These are phyloP conservation scores for Xanthoconium stramineum DNA, from an alignment of 768 basidiomycete species.

Conservation along the genomic window DNA sequence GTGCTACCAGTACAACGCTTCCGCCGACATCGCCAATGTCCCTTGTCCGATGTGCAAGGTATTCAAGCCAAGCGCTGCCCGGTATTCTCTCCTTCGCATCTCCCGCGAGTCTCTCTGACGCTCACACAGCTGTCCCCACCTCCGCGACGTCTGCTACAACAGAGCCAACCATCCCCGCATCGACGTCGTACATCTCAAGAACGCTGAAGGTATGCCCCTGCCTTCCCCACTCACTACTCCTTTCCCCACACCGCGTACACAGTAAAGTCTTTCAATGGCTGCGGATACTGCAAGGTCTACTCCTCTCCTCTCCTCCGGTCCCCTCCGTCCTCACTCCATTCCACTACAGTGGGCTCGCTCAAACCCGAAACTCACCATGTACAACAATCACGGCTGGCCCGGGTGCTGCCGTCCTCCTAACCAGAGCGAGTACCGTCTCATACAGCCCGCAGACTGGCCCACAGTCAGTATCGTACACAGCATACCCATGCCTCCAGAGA, in stretches of 20 bases:
- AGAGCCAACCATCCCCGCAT: slow-evolving; percentile 68
- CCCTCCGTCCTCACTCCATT: slow-evolving; percentile 27
- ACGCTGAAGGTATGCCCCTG: slow-evolving; percentile 70
- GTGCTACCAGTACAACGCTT: slow-evolving; percentile 71
- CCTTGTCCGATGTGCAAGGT: slow-evolving; percentile 86
- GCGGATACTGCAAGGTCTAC: slow-evolving; percentile 85
- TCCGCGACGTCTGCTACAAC: slow-evolving; percentile 73
- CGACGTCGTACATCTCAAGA: slow-evolving; percentile 77
- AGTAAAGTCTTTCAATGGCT: slow-evolving; percentile 83
- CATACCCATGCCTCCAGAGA: slow-evolving; percentile 67
- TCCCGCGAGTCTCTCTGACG: slow-evolving; percentile 16
- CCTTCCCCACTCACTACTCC: background rate
- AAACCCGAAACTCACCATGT: slow-evolving; percentile 53
- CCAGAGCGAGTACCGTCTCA: slow-evolving; percentile 53
- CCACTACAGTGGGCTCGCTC: slow-evolving; percentile 64
- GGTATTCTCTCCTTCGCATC: slow-evolving; percentile 37
- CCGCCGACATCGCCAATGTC: slow-evolving; percentile 60
- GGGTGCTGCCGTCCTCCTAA: slow-evolving; percentile 83
- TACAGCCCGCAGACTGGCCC: slow-evolving; percentile 76
- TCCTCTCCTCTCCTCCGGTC: slow-evolving; percentile 13
- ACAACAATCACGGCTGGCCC: slow-evolving; percentile 79
- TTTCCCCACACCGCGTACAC: slow-evolving; percentile 18
- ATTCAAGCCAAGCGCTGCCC: slow-evolving; percentile 57
- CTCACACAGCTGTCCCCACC: slow-evolving; percentile 66
- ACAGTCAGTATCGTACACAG: slow-evolving; percentile 74